Base-by-base conservation (phyloP, 2,329 filamentous ascomycete genomes). In the Fusarium sp. region DNA sequence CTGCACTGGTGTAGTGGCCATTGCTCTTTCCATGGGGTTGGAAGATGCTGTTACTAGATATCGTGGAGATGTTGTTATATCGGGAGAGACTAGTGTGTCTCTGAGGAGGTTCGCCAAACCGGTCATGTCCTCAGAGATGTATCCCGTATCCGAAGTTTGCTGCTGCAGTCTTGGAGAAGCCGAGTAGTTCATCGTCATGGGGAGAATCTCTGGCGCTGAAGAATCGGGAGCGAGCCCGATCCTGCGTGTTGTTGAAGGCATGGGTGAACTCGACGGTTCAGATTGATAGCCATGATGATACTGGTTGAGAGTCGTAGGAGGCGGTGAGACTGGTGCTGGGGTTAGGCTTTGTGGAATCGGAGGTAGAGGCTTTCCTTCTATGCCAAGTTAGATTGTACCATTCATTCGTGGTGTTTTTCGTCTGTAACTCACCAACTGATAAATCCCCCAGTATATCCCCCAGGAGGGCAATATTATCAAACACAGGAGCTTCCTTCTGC, bases 381-480 rank as follows among this genome's bases (percentile, higher is more conserved):
- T n/a, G 27, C 4, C 27, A 27, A 31, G 55, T 57, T 27, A 57
- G 31, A 29, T 11, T 9, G 6, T 24, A 14, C 6, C 33, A 17
- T 35, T 57, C 33, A 17, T 35, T 57, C 8, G 17, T 57, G 3
- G 9, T 38, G 22, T 14, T 35, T 35, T 35, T 12, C 31, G 0
- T 16, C 29, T 11, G 24, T 9, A 38, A 36, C 60, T 69, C 55
- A 68, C 73, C 40, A 51, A 31, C 27, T 33, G 53, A 57, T 5
- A 51, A 1, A 10, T 53, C 64, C 2, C 74, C 71, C 8, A 76
- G 12, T 12, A 76, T 44, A 51, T 76, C 74, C 8, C 69, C 73
- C 8, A 76, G 11, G 16, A 76, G 57, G 4, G 69, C 74, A 10
- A 76, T n/a, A 22, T 76, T 74, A 7, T 76, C 73, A 64, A 11